Conservation (phyloP, 306 rosid species). For the Fagus crenata region DNA sequence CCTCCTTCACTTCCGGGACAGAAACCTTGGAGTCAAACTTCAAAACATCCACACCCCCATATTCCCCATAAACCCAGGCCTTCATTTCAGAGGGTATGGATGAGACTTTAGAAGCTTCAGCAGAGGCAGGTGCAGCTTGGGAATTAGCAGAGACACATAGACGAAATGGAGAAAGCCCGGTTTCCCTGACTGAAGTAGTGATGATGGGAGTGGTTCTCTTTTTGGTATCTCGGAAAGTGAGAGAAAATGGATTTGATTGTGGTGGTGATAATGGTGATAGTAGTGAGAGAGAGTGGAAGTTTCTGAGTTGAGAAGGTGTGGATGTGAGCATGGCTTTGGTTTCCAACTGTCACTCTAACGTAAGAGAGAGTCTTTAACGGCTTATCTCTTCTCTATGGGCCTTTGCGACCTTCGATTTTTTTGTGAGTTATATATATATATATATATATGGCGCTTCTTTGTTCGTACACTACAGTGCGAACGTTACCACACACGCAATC, state of each 20-base stretch:
- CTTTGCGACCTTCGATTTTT: too few species aligned
- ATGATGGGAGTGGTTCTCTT: slow-evolving; percentile 16
- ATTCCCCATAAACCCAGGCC: slow-evolving; percentile 87
- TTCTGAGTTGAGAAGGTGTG: slow-evolving; percentile 46
- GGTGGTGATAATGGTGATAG: slow-evolving; percentile 9
- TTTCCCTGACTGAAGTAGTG: neutral
- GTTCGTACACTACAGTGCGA: neutral
- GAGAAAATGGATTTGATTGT: slow-evolving; percentile 15
- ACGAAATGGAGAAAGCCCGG: slow-evolving; percentile 11
- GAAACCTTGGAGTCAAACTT: slow-evolving; percentile 55
- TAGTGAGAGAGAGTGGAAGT: slow-evolving; percentile 23
- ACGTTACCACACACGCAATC: too few species aligned
- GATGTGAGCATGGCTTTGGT: slow-evolving; percentile 42
- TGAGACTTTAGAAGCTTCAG: slow-evolving; percentile 46
- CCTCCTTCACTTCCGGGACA: slow-evolving; percentile 78
- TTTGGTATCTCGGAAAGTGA: slow-evolving; percentile 31
- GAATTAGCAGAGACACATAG: slow-evolving; percentile 50
- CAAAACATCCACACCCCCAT: slow-evolving; percentile 78
- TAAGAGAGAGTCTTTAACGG: neutral
- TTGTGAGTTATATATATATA: too few species aligned
- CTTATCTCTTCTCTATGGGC: slow-evolving; percentile 41
- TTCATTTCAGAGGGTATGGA: slow-evolving; percentile 69
- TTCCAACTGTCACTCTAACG: slow-evolving; percentile 27
- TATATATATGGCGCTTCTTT: neutral
- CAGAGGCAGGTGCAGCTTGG: slow-evolving; percentile 61